phyloP scores from a whole-genome alignment of 495 filamentous ascomycete species.

The Immersiella caudata region DNA sequence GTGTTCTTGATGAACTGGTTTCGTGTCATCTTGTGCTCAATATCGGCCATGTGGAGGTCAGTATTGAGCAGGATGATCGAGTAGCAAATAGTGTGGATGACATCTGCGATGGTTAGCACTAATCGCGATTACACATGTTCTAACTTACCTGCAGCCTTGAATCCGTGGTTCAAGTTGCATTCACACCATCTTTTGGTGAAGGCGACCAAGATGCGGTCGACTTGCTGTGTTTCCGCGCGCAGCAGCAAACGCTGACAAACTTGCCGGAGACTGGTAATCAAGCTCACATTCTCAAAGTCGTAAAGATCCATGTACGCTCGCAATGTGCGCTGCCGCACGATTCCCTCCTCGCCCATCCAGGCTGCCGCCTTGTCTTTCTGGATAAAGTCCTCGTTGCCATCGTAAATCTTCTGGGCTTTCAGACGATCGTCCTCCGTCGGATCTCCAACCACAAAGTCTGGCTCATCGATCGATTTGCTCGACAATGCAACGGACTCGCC shows the following conservation, averaged over 20 bases:
- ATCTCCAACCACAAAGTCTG: slow-evolving; percentile 49
- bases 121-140: too few relatives aligned
- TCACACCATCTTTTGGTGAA: slow-evolving; percentile 89
- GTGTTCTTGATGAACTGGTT: slow-evolving; percentile 96
- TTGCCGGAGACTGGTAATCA: slow-evolving; percentile 74
- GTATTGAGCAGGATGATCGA: slow-evolving; percentile 95
- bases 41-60: slow-evolving; percentile 91
- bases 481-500: slow-evolving; percentile 30
- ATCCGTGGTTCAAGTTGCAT: slow-evolving; percentile 93
- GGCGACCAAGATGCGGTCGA: slow-evolving; percentile 88
- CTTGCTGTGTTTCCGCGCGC: slow-evolving; percentile 93
- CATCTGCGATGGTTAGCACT: slow-evolving; percentile 56
- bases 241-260: slow-evolving; percentile 83
- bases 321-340: slow-evolving; percentile 65
- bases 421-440: slow-evolving; percentile 68
- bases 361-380: slow-evolving; percentile 76
- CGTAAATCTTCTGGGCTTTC: slow-evolving; percentile 78
- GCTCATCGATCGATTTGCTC: slow-evolving; percentile 51
- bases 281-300: slow-evolving; percentile 80
- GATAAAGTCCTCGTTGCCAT: slow-evolving; percentile 81
- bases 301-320: slow-evolving; percentile 92
- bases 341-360: slow-evolving; percentile 82
- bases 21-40: slow-evolving; percentile 93
- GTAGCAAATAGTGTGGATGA: slow-evolving; percentile 97
- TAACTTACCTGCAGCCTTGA: slow-evolving; percentile 78